Conservation (phyloP, 257 asterid genomes). For the Plectranthus barbatus region DNA sequence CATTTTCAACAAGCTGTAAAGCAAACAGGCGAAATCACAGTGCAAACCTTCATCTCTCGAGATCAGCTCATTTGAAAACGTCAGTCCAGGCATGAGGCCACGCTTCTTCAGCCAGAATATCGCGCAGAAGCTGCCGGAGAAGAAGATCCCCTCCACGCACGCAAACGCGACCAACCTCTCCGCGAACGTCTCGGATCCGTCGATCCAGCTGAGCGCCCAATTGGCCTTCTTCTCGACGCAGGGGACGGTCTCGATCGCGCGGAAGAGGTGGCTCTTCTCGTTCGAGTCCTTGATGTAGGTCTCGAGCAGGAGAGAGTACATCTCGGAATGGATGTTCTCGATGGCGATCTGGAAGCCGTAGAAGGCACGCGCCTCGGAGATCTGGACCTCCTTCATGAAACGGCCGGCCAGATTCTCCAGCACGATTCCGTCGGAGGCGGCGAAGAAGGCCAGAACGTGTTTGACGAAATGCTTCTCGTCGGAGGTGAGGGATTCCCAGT, state of each 20-base stretch:
- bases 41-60: slow-evolving; percentile 88
- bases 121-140: slow-evolving; percentile 87
- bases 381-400: slow-evolving; percentile 88
- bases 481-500: slow-evolving; percentile 56
- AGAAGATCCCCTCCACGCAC: slow-evolving; percentile 87
- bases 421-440: slow-evolving; percentile 95
- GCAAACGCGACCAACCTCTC: slow-evolving; percentile 79
- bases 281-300: slow-evolving; percentile 66
- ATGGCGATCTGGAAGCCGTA: slow-evolving; percentile 93
- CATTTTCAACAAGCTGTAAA: slow-evolving; percentile 52
- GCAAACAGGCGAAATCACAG: slow-evolving; percentile 87
- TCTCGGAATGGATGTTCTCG: slow-evolving; percentile 93
- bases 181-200: slow-evolving; percentile 71
- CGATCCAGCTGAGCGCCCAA: slow-evolving; percentile 94
- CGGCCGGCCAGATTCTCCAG: slow-evolving; percentile 90
- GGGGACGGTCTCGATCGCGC: slow-evolving; percentile 77
- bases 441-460: slow-evolving; percentile 84
- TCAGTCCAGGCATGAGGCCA: slow-evolving; percentile 78
- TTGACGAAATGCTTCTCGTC: slow-evolving; percentile 80
- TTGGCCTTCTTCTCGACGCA: slow-evolving; percentile 75
- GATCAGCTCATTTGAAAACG: slow-evolving; percentile 78
- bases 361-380: slow-evolving; percentile 95
- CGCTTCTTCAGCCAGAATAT: slow-evolving; percentile 88
- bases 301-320: slow-evolving; percentile 78
- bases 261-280: slow-evolving; percentile 57